These are phyloP conservation scores for Epichloe sylvatica DNA, from an alignment of 2,329 filamentous ascomycete species.

Conservation along the genomic window DNA sequence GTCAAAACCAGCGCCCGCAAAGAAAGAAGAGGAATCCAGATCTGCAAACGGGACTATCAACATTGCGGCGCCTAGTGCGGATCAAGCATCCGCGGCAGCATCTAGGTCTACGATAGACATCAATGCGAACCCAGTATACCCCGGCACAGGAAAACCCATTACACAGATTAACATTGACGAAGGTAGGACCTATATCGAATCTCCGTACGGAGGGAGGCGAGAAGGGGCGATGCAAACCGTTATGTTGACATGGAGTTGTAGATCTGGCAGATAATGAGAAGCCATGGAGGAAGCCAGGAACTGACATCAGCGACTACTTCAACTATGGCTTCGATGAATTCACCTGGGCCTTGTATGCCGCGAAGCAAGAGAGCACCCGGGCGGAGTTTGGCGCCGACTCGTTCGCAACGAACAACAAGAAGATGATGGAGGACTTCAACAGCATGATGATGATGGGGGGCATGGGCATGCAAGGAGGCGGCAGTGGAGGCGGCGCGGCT, in stretches of 20 bases:
- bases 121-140: constrained; percentile 67
- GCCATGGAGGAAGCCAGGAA: constrained; percentile 87
- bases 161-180: constrained; percentile 62
- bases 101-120: constrained; percentile 75
- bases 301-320: constrained; percentile 93
- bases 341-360: constrained; percentile 87
- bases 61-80: constrained; percentile 30
- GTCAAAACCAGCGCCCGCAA: constrained; percentile 30
- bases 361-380: constrained; percentile 73
- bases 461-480: constrained; percentile 29
- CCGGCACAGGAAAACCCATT: constrained; percentile 66
- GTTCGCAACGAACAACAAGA: constrained; percentile 55
- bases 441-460: constrained; percentile 54
- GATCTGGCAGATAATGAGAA: constrained; percentile 71
- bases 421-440: constrained; percentile 59
- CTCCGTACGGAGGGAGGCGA: not conserved
- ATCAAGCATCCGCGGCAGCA: constrained; percentile 48
- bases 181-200: constrained; percentile 23
- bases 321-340: constrained; percentile 99
- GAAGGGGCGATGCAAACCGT: not conserved
- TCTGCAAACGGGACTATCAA: constrained; percentile 14
- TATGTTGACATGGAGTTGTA: constrained; percentile 9
- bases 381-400: constrained; percentile 58
- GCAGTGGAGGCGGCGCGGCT: constrained; percentile 19
- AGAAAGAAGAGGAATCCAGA: constrained; percentile 31